These are phyloP conservation scores for Globisporangium camurandrum DNA, from an alignment of 352 stramenopile species.

Conservation along the genomic window DNA sequence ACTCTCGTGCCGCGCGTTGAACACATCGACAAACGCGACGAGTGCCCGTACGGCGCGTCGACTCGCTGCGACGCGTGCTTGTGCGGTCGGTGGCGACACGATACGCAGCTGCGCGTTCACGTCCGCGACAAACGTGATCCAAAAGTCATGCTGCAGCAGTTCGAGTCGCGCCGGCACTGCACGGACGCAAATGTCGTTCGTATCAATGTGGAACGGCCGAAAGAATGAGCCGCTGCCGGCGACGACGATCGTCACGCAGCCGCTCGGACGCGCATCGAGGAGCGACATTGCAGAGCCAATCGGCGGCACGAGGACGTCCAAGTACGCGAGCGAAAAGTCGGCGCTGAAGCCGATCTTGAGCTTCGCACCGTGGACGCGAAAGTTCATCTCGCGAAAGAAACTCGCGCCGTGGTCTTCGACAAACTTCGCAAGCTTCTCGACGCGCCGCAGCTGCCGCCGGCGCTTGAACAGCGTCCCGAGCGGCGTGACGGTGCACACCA, in stretches of 20 bases:
- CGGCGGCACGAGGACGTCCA: conserved; percentile 63
- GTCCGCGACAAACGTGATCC: conserved; percentile 76
- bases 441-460: conserved; percentile 49
- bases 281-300: conserved; percentile 12
- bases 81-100: conserved; percentile 48
- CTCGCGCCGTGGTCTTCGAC: conserved; percentile 54
- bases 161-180: conserved; percentile 58
- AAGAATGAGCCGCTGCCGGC: conserved; percentile 77
- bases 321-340: conserved; percentile 78
- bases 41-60: conserved; percentile 27
- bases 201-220: conserved; percentile 71
- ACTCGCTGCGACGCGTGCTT: conserved; percentile 22
- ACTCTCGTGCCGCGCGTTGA: conserved; percentile 52
- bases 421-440: conserved; percentile 62
- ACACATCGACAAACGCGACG: conserved; percentile 33
- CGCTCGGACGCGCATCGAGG: conserved; percentile 5
- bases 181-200: conserved; percentile 76
- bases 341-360: conserved; percentile 79
- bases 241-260: conserved; percentile 40
- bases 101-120: conserved; percentile 63
- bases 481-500: conserved; percentile 39
- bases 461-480: conserved; percentile 55
- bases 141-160: conserved; percentile 71
- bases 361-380: conserved; percentile 63
- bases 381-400: conserved; percentile 80